These are phyloP conservation scores for Saturnispora halmiae DNA, from an alignment of 805 yeast genomes.

Conservation along the genomic window DNA sequence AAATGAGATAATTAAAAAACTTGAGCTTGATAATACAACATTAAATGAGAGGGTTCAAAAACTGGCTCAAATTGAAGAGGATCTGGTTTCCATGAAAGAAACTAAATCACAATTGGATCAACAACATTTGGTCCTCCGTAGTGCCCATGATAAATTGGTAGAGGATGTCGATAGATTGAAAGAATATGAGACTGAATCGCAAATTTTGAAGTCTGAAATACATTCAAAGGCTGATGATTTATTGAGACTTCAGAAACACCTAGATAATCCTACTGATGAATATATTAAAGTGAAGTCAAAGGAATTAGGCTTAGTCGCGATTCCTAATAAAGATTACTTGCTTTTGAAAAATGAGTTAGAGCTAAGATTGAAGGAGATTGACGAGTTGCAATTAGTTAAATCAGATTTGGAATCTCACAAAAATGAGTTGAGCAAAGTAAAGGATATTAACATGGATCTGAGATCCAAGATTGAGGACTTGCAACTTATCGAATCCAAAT, in stretches of 20 bases:
- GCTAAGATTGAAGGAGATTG: neutral
- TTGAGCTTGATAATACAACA: neutral
- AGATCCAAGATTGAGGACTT: conserved; percentile 1
- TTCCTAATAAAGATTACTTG: conserved; percentile 16
- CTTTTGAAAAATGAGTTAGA: conserved; percentile 10
- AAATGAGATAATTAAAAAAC: conserved; percentile 4
- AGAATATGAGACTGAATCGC: conserved; percentile 4
- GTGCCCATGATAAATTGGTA: conserved; percentile 1
- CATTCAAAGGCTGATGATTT: conserved; percentile 7
- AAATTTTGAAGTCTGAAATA: neutral
- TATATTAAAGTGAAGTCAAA: conserved; percentile 18
- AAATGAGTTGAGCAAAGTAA: neutral
- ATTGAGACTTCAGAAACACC: neutral
- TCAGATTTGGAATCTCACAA: neutral
- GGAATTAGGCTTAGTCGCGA: conserved; percentile 15
- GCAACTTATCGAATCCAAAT: neutral
- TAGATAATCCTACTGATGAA: conserved; percentile 16
- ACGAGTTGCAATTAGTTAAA: conserved; percentile 8
- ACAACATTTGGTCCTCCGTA: conserved; percentile 7
- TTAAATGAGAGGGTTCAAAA: conserved; percentile 5
- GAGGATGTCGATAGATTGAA: conserved; percentile 1
- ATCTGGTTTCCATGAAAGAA: conserved; percentile 4
- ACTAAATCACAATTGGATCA: conserved; percentile 8
- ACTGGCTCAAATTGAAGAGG: conserved; percentile 6
- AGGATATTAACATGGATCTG: conserved; percentile 1